Base-by-base conservation (phyloP, 495 filamentous ascomycete species). In the Hyphodiscus hymeniophilus region DNA sequence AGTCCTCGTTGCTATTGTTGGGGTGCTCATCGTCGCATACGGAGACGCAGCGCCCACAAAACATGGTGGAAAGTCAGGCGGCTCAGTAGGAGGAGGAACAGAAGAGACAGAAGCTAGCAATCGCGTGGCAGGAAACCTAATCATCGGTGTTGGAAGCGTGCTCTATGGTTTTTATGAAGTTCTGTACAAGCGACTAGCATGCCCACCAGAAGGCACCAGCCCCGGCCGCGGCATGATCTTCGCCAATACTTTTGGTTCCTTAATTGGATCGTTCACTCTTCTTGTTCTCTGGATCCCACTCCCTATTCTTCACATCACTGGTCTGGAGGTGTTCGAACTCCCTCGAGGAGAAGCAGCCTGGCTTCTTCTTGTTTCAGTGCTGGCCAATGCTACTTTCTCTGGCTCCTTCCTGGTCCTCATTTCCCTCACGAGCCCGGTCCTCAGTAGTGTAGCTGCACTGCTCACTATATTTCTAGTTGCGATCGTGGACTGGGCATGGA, bases 111-210 rank as follows among this genome's bases (percentile, higher is more conserved):
- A 61, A 42, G 56, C 57, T 12, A 62, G 52, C 66, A 83, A 59
- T 47, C 70, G 91, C 2, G 64, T 88, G 3, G 53, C 87, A 1
- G 92, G 92, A 0, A 98, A 98, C 60, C 62, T 96, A 38, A 77
- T 97, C 60, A 97, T 98, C 55, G 90, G 90, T 3, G 63, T 88
- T n/a, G 92, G 92, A 4, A 91, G 85, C 49, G 82, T 98, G 17
- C 72, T 98, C 13, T 98, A 98, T 63, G 92, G 92, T 0, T 80
- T 98, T 30, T 98, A 98, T 64, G 92, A 98, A 66, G 92, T 98
- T 21, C 62, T 98, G 36, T 98, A 97, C 66, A 98, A 98, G 69
- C 79, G 79, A 34, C 75, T 81, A 36, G 91, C 89, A 3, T 98
- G 92, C 61, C 92, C 92, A 22, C 92, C 92, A 0, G 90, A 96